phyloP scores from a whole-genome alignment of 2,329 filamentous ascomycete genomes.

The Zymoseptoria pseudotritici region DNA sequence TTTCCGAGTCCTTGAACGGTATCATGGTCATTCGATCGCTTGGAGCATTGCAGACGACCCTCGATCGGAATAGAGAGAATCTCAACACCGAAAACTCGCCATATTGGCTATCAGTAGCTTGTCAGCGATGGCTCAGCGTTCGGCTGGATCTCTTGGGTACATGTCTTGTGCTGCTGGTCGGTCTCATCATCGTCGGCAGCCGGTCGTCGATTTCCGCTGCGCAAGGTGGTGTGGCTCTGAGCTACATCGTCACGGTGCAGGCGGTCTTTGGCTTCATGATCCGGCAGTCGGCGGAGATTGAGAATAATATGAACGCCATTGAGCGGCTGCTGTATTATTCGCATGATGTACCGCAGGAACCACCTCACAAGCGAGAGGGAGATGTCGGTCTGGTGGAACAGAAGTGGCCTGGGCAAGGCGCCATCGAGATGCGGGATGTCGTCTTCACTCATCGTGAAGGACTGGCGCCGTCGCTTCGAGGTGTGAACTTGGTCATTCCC shows the following conservation, averaged over 20 bases:
- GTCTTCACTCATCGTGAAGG: constrained; percentile 77
- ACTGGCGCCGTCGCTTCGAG: constrained; percentile 52
- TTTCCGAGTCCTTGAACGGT: not conserved
- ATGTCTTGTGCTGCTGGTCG: not conserved
- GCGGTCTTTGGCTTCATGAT: not conserved
- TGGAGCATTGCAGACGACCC: not conserved
- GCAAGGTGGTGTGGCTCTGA: not conserved
- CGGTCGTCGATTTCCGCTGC: not conserved
- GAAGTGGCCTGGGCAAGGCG: constrained; percentile 69
- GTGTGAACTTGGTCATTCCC: not conserved
- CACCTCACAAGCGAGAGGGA: constrained; percentile 35
- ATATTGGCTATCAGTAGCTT: not conserved
- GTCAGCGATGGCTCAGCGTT: not conserved
- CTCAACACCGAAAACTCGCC: not conserved
- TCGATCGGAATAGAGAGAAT: not conserved
- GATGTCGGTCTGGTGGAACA: constrained; percentile 40
- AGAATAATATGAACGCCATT: constrained; percentile 7
- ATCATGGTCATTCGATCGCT: not conserved
- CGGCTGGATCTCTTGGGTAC: not conserved
- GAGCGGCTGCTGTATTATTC: constrained; percentile 58
- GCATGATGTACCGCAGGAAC: constrained; percentile 77
- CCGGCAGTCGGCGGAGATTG: constrained; percentile 1
- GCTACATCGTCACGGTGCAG: constrained; percentile 40
- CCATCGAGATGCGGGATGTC: constrained; percentile 76
- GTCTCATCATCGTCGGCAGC: not conserved